These are phyloP conservation scores for Papiliotrema laurentii DNA, from an alignment of 1,284 basidiomycete genomes.

Conservation along the genomic window DNA sequence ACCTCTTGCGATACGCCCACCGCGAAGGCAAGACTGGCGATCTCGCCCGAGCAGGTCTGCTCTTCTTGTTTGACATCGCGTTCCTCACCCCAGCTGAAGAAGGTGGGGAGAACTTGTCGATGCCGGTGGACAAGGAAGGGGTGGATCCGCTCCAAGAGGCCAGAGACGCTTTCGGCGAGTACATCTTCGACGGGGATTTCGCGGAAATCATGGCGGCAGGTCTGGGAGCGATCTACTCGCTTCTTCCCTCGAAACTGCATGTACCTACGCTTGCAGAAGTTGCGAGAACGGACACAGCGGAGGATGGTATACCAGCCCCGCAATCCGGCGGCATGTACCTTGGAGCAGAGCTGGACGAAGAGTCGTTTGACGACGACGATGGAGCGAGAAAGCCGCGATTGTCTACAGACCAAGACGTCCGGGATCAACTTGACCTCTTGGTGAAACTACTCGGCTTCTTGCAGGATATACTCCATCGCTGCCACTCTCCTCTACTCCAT, in stretches of 20 bases:
- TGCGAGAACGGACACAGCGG: constrained; percentile 46
- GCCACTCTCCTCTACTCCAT: constrained; percentile 19
- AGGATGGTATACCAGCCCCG: constrained; percentile 54
- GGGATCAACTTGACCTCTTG: constrained; percentile 75
- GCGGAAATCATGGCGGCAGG: constrained; percentile 93
- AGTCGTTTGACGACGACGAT: constrained; percentile 36
- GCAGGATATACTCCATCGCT: constrained; percentile 64
- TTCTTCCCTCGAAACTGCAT: constrained; percentile 76
- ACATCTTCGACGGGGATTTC: constrained; percentile 92
- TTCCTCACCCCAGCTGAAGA: constrained; percentile 56
- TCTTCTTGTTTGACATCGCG: constrained; percentile 91
- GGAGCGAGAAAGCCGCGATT: constrained; percentile 43
- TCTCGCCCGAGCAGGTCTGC: constrained; percentile 82
- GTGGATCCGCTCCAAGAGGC: constrained; percentile 72
- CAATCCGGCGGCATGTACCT: constrained; percentile 54
- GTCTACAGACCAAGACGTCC: constrained; percentile 70
- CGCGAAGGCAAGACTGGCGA: constrained; percentile 91
- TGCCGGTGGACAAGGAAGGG: constrained; percentile 24
- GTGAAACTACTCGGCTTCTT: constrained; percentile 86
- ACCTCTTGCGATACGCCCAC: constrained; percentile 90
- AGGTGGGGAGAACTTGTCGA: constrained; percentile 24
- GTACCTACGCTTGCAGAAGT: constrained; percentile 54
- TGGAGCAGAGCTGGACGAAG: constrained; percentile 39
- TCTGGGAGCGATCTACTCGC: constrained; percentile 85
- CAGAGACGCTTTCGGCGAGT: constrained; percentile 79